phyloP scores from a whole-genome alignment of 75 land plant genomes.

The Pinus tabuliformis region DNA sequence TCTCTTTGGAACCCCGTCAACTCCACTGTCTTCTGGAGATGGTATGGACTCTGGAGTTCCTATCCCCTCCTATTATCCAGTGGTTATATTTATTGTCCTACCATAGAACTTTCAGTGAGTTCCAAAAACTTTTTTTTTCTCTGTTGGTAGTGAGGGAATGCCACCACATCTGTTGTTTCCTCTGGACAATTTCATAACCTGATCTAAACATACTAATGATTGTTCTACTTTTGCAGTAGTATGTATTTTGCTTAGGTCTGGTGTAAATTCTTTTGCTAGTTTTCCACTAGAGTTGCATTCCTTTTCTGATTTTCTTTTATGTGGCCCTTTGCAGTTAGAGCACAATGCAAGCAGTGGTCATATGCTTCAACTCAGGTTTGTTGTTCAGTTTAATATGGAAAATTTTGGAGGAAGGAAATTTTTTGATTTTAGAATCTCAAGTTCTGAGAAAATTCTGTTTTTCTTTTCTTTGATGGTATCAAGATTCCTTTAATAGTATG shows the following conservation, averaged over 20 bases:
- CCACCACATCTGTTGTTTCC: no score
- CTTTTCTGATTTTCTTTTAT: not conserved
- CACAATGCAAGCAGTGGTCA: constrained; percentile 50
- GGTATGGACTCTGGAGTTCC: no score
- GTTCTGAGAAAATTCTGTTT: not conserved
- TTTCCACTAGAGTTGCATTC: not conserved
- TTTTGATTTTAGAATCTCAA: not conserved
- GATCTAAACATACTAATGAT: no score
- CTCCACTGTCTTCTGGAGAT: no score
- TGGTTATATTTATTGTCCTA: no score
- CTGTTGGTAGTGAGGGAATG: no score
- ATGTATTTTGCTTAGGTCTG: constrained; percentile 1
- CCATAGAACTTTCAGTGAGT: no score
- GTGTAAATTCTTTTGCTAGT: not conserved
- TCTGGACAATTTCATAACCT: no score
- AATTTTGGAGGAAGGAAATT: not conserved
- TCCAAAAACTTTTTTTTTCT: no score
- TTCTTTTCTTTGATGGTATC: not conserved
- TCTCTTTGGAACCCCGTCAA: no score
- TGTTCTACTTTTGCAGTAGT: constrained; percentile 37
- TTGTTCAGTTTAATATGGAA: not conserved
- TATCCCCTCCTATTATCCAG: no score
- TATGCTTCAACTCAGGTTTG: constrained; percentile 79
- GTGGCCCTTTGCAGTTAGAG: constrained; percentile 35
- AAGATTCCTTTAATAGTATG: no score